Base-by-base conservation (phyloP, 2,329 filamentous ascomycete genomes). In the Exophiala lecanii-corni region DNA sequence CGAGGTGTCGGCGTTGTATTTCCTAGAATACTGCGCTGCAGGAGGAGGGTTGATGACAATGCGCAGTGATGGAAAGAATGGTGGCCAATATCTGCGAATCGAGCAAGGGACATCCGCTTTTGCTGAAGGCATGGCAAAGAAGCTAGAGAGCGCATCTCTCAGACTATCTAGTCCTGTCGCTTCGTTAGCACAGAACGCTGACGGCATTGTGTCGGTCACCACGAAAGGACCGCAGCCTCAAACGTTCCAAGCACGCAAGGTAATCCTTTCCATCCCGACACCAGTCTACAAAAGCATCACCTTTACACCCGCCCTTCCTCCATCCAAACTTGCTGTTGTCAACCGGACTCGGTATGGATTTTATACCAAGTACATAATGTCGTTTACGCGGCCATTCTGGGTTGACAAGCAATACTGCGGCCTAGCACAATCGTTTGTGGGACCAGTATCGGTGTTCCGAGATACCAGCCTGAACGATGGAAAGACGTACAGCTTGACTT, bases 1-100 rank as follows among this genome's bases (percentile, higher is more conserved):
- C 2, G 72, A 78, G 6, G 53, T 77, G 2, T 71, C 67, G 2
- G 74, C 75, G 0, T 54, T 75, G 2, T 79, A 63, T 53, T 76
- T 80, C 51, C 61, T 81, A 9, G 65, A 76, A 53, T 78, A 80
- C 59, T 73, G 71, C 62, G 71, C 69, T 47, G 67, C 65, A 3
- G 72, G 73, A 2, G 69, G 69, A 3, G 76, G 77, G 0, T 58
- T 79, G 2, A 47, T 74, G 45, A 62, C 68, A 23, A 74, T 79
- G 67, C 64, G 72, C 0, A 75, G 73, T 0, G 75, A 79, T 49
- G 54, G 61, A 12, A 71, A 73, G 44, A 54, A 67, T 33, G 77
- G 76, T 4, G 77, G 70, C 0, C 74, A 79, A 51, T 68, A 75
- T 50, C 62, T 79, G 4, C 66, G 75, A 1, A 55, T 74, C 13